Evolutionary conservation across 1,284 basidiomycete genomes (phyloP), one percentile per base, ranked within the genome.

Genomic region (Moesziomyces sp.): DNA sequence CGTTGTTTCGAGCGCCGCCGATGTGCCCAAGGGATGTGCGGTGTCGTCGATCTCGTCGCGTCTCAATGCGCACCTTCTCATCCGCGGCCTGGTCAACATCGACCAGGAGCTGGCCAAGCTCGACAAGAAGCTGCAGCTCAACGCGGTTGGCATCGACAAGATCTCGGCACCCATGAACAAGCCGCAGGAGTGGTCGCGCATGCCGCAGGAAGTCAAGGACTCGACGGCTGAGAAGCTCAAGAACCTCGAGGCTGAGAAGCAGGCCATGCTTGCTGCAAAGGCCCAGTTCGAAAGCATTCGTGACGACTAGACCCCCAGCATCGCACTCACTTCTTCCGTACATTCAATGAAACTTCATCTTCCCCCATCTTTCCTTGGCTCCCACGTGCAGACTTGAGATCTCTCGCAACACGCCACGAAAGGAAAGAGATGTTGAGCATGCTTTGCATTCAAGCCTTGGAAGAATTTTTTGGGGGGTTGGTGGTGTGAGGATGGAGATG

Each of bases 11-110:
- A 84, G 87, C 23, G 80, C 88, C 24, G 81, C 84, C 21, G 86
- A 88, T 18, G 88, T 99, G 45, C 94, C 95, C 0, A 87, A 89
- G 2, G 97, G 96, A 16, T 97, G 94, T 83, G 95, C 93, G 5
- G 92, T 99, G 38, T 91, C 90, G 1, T 76, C 76, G 26, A 65
- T 82, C 67, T 72, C 76, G 0, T 58, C 79, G 9, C 55, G 58
- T 8, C 62, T 76, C 40, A 79, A 78, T 40, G 78, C 71, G 3
- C 77, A 83, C 48, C 47, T 83, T 4, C 62, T 83, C 10, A 76
- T 82, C 19, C 60, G 76, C 2, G 82, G 82, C 21, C 60, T 74
- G 24, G 79, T 83, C 49, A 75, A 83, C 58, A 73, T 83, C 38
- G 81, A 80, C 30, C 64, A 66, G 55, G 82, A 83, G 47, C 61